Conservation (phyloP, 176 grass and related monocot genomes). For the Musa beccarii region DNA sequence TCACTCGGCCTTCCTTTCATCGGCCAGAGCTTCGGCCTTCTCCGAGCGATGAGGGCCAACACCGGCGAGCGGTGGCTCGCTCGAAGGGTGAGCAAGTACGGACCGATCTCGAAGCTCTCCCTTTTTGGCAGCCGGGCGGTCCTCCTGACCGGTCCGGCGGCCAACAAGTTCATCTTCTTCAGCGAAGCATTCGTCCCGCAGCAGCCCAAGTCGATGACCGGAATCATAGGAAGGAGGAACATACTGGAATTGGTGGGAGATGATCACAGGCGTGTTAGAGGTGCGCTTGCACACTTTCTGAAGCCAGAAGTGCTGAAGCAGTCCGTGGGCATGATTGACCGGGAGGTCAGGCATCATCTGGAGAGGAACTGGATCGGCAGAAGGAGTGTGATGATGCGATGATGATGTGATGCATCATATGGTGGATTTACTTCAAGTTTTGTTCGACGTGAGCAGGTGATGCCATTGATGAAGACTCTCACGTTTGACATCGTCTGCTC, state of each 20-base stretch:
- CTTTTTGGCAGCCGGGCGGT: slow-evolving; percentile 40
- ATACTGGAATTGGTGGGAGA: slow-evolving; percentile 29
- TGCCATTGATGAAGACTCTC: slow-evolving; percentile 42
- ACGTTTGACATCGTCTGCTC: slow-evolving; percentile 44
- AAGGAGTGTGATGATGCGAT: background rate
- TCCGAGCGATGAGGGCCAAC: slow-evolving; percentile 41
- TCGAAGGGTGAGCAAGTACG: slow-evolving; percentile 23
- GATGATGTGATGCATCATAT: too few relatives aligned
- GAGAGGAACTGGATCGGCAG: slow-evolving; percentile 25
- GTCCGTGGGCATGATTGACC: slow-evolving; percentile 40
- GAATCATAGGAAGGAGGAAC: slow-evolving; percentile 27
- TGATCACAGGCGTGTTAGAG: slow-evolving; percentile 36
- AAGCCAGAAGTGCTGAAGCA: slow-evolving; percentile 36
- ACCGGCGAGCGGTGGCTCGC: slow-evolving; percentile 34
- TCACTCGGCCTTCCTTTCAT: slow-evolving; percentile 36
- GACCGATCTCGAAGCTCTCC: slow-evolving; percentile 48
- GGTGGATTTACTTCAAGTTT: background rate
- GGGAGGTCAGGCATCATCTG: slow-evolving; percentile 37
- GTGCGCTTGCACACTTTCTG: slow-evolving; percentile 36
- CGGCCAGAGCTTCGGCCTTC: slow-evolving; percentile 39
- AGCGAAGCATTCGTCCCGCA: slow-evolving; percentile 14
- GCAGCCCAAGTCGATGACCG: slow-evolving; percentile 27
- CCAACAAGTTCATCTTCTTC: slow-evolving; percentile 41
- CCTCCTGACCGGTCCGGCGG: slow-evolving; percentile 20
- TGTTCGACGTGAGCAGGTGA: slow-evolving; percentile 8